Base-by-base conservation (phyloP, 148 eudicot genomes). In the Pouteria glomerata region DNA sequence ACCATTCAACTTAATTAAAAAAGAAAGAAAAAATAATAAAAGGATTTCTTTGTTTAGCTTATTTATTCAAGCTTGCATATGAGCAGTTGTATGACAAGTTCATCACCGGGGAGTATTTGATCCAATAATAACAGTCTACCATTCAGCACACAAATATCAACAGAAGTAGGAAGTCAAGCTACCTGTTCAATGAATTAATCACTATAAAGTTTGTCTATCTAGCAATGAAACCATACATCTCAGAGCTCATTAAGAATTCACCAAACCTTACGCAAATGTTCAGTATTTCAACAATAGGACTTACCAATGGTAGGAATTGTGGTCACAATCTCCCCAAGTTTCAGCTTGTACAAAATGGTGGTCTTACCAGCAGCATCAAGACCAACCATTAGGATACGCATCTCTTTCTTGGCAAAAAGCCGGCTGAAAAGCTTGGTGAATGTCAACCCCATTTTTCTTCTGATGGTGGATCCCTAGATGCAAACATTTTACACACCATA, bases 231-330 rank as follows among this genome's bases (percentile, higher is more conserved):
- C 41, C 4, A 27, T 45, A 33, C 15, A 52, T 21, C 30, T n/a
- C 35, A 66, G 66, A 52, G 44, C 58, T 15, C 10, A 50, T 11
- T 67, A 58, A 31, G 8, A 44, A 63, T 24, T 21, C 44, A 23
- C 23, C 6, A 24, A 63, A 39, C 67, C 31, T 63, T 24, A 63
- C 15, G 16, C 26, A 21, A 23, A 63, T 13, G 66, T 13, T 30
- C 15, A 34, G 15, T 23, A 39, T 42, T 26, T 42, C 31, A 42
- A 19, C 8, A 27, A 66, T 35, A 33, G 39, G 51, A 63, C 84
- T 65, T 81, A 84, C 84, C 84, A 66, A 84, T 84, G 56, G 87
- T 84, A 37, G 87, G 84, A 66, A 80, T 84, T n/a, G n/a, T n/a
- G n/a, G n/a, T n/a, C n/a, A n/a, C n/a, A n/a, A n/a, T n/a, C n/a